phyloP scores from a whole-genome alignment of 768 basidiomycete species.

The Collybia sordida region DNA sequence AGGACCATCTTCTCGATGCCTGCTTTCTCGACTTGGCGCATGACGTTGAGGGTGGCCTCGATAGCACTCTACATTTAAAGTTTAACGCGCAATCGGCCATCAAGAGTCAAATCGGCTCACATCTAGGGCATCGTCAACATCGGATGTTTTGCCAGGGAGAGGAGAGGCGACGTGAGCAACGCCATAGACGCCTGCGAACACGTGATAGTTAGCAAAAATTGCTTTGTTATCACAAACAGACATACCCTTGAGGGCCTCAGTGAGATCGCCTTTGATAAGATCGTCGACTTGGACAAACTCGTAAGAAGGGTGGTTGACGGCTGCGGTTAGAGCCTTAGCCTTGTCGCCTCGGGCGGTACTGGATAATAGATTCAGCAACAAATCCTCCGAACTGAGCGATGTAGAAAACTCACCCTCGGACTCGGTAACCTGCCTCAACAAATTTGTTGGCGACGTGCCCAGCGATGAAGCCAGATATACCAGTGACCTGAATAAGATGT shows the following conservation, averaged over 20 bases:
- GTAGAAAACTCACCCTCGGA: slow-evolving; percentile 31
- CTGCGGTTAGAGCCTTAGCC: slow-evolving; percentile 17
- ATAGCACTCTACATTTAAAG: slow-evolving; percentile 17
- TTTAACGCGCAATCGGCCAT: neutral
- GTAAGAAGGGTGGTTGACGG: slow-evolving; percentile 23
- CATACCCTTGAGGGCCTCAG: slow-evolving; percentile 19
- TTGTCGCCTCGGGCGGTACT: slow-evolving; percentile 35
- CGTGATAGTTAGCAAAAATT: neutral
- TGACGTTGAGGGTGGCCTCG: slow-evolving; percentile 27
- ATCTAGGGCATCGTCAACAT: slow-evolving; percentile 18
- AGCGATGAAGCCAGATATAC: slow-evolving; percentile 39
- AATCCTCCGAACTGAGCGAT: neutral
- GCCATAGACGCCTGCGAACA: slow-evolving; percentile 34
- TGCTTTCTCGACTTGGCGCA: slow-evolving; percentile 24
- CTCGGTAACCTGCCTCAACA: slow-evolving; percentile 34
- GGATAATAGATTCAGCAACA: neutral
- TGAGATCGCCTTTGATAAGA: slow-evolving; percentile 13
- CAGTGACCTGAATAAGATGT: slow-evolving; percentile 32
- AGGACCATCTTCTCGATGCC: slow-evolving; percentile 30
- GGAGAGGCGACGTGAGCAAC: slow-evolving; percentile 37
- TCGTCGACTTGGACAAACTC: slow-evolving; percentile 25
- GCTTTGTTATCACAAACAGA: neutral
- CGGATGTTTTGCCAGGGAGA: slow-evolving; percentile 15
- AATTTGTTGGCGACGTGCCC: slow-evolving; percentile 34
- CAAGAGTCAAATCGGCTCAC: slow-evolving; percentile 6